Evolutionary conservation across 257 asterid genomes (phyloP), one percentile per base, ranked within the genome.

Genomic region (Penstemon newberryi): DNA sequence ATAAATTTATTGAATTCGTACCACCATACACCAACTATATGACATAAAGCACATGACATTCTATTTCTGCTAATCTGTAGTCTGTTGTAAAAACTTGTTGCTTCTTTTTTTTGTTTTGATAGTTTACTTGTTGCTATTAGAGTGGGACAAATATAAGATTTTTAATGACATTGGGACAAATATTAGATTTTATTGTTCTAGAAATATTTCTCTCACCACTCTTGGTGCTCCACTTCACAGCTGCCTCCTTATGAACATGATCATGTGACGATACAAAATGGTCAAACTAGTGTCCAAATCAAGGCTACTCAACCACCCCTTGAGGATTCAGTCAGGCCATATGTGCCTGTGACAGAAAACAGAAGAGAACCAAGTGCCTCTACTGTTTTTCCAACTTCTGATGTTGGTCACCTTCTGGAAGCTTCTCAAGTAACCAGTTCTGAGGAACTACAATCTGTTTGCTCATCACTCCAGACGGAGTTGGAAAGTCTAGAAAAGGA

Each of bases 401-500:
- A 62, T 51, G 65, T 53, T 33, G 55, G 47, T 52, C 47, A 66
- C 38, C 65, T 43, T 36, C 64, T 52, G 43, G 83, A 63, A 71
- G 50, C 71, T 52, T 64, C 77, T 54, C 68, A 63, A 45, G 54
- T 11, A 33, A 38, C 73, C 38, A 39, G 38, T 9, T 55, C 63
- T 12, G 67, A 72, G 46, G 59, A 39, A 8, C 71, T 67, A 58
- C 70, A 73, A 63, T 58, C 81, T 58, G 79, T 71, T 60, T 66
- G 73, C 41, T 38, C 58, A 18, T 60, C 82, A 36, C 84, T 82
- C 47, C 75, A 77, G 65, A 63, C 49, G 45, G 84, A 79, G 82
- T 63, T 86, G 70, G 82, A 80, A 60, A 71, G 61, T 55, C 69
- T 84, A 56, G 81, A 77, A 33, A 77, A 77, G 54, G 70, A 78